These are phyloP conservation scores for Agastache rugosa DNA, from an alignment of 257 asterid genomes.

Conservation along the genomic window DNA sequence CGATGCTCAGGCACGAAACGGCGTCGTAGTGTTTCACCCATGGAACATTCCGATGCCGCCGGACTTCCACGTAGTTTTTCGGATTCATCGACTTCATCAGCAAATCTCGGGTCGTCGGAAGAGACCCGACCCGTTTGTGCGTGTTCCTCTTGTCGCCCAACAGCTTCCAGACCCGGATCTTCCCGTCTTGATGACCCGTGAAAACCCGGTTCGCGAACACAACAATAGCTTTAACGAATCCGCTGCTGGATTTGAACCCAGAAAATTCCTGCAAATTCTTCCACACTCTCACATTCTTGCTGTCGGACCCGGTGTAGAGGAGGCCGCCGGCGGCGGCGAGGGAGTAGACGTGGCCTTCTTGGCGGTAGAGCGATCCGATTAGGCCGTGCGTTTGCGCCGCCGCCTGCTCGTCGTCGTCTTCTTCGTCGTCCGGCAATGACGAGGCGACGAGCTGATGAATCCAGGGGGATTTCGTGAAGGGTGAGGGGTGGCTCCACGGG, in stretches of 20 bases:
- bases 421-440: background rate
- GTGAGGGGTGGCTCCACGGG: slow-evolving; percentile 82
- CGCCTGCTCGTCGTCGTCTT: slow-evolving; percentile 9
- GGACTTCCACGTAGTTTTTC: slow-evolving; percentile 64
- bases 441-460: slow-evolving; percentile 45
- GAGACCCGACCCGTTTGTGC: slow-evolving; percentile 65
- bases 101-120: slow-evolving; percentile 75
- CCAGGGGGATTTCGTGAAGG: slow-evolving; percentile 83
- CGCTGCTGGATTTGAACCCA: slow-evolving; percentile 79
- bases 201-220: slow-evolving; percentile 56
- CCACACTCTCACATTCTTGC: slow-evolving; percentile 85
- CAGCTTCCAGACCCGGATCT: slow-evolving; percentile 77
- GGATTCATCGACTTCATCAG: slow-evolving; percentile 69
- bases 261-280: slow-evolving; percentile 66
- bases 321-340: slow-evolving; percentile 65
- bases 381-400: slow-evolving; percentile 38
- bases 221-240: slow-evolving; percentile 82
- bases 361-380: slow-evolving; percentile 65
- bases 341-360: slow-evolving; percentile 82
- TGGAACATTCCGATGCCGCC: slow-evolving; percentile 61
- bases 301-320: slow-evolving; percentile 84
- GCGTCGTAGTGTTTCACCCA: slow-evolving; percentile 91
- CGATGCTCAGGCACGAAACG: slow-evolving; percentile 75
- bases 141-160: slow-evolving; percentile 41
- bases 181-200: slow-evolving; percentile 93